Evolutionary conservation across 768 basidiomycete species (phyloP).

Genomic region (Lyophyllum shimeji): DNA sequence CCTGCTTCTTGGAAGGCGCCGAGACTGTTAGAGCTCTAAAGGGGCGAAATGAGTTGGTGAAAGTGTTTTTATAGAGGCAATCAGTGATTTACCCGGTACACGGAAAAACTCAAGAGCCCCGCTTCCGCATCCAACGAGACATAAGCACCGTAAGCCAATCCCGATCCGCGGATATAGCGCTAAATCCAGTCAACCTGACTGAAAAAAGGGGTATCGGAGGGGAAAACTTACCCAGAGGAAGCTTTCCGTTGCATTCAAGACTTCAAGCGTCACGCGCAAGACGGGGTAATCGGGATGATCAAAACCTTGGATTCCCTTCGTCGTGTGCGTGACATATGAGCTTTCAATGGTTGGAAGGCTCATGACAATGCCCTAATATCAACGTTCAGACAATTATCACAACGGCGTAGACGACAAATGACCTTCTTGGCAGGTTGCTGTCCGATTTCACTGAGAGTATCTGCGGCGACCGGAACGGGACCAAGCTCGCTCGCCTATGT

Average conservation of each 20-base stretch:
- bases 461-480: constrained; percentile 62
- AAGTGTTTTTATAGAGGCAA: not conserved
- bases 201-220: not conserved
- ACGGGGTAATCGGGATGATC: constrained; percentile 82
- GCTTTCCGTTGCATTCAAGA: constrained; percentile 91
- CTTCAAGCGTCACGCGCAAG: constrained; percentile 80
- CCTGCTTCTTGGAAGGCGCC: constrained; percentile 81
- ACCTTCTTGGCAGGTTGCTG: constrained; percentile 73
- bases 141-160: constrained; percentile 92
- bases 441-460: constrained; percentile 77
- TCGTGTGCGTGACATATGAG: constrained; percentile 76
- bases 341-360: constrained; percentile 94
- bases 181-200: constrained; percentile 26
- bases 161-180: constrained; percentile 91
- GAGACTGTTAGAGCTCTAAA: constrained; percentile 76
- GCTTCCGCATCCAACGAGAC: constrained; percentile 74
- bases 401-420: constrained; percentile 2
- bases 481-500: constrained; percentile 51
- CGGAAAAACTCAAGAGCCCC: constrained; percentile 70
- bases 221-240: constrained; percentile 76
- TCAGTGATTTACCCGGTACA: constrained; percentile 67
- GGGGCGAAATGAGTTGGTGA: constrained; percentile 1
- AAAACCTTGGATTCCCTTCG: constrained; percentile 79
- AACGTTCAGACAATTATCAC: constrained; percentile 9
- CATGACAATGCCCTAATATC: constrained; percentile 74